A percentile compares a stretch with the other conserved stretches of the same genome.
Evolutionary conservation across 192 early-diverging fungal species (phyloP).

Genomic region (Entomortierella chlamydospora): DNA sequence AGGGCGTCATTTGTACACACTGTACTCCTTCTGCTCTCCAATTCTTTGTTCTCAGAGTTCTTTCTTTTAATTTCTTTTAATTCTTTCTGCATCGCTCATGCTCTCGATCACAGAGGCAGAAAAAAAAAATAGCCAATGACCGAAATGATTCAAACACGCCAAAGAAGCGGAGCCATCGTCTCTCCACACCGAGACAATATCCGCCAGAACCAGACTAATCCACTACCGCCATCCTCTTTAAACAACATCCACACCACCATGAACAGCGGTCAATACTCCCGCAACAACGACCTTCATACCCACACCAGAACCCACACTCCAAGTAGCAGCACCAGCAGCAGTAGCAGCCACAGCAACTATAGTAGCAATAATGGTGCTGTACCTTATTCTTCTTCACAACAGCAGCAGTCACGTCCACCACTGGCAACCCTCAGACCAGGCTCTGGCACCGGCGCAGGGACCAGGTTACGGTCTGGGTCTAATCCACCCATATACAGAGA

Average conservation of each 20-base stretch:
- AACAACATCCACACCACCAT: background rate
- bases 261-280: background rate
- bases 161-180: constrained; percentile 31
- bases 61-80: constrained; percentile 7
- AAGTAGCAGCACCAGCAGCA: background rate
- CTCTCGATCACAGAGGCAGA: background rate
- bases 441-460: background rate
- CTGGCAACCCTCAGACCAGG: constrained; percentile 1
- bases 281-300: background rate
- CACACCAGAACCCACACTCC: background rate
- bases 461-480: constrained; percentile 33
- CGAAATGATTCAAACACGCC: constrained; percentile 26
- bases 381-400: constrained; percentile 11
- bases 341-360: background rate
- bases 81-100: background rate
- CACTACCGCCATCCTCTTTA: background rate
- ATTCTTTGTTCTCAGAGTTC: background rate
- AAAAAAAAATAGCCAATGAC: background rate
- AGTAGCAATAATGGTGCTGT: background rate
- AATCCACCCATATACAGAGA: constrained; percentile 21
- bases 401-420: constrained; percentile 27
- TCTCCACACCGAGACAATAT: background rate
- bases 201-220: background rate
- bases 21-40: background rate
- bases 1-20: background rate